These are phyloP conservation scores for Paramecium sexaurelia DNA, from an alignment of 73 alveolate genomes.

Conservation along the genomic window DNA sequence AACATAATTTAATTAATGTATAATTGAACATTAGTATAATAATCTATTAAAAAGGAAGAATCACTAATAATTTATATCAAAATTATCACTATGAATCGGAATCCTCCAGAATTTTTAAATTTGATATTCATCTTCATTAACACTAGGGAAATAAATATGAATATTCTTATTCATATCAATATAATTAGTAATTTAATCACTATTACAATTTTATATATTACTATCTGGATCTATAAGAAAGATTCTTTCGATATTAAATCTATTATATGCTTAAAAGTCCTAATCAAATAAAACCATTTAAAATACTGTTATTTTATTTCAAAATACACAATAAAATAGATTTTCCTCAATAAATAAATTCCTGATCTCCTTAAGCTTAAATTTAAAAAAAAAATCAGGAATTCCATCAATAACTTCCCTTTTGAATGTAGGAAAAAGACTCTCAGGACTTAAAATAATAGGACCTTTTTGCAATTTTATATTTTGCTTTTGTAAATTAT, in stretches of 20 bases:
- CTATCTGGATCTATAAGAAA: slow-evolving; percentile 82
- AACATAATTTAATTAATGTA: not conserved
- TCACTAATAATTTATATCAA: not conserved
- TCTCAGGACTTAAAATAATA: slow-evolving; percentile 94
- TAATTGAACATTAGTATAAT: not conserved
- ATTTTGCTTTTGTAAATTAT: slow-evolving; percentile 7
- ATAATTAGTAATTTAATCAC: slow-evolving; percentile 29
- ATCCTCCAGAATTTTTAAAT: not conserved
- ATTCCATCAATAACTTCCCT: slow-evolving; percentile 92
- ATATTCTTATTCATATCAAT: slow-evolving; percentile 17
- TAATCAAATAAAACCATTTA: not conserved
- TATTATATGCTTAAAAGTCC: slow-evolving; percentile 96
- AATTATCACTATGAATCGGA: not conserved
- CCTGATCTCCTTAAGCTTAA: slow-evolving; percentile 85
- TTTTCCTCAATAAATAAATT: slow-evolving; percentile 82
- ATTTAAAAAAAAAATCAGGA: slow-evolving; percentile 93
- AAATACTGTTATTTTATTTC: slow-evolving; percentile 88
- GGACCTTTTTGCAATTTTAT: slow-evolving; percentile 93
- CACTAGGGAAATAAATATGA: slow-evolving; percentile 38
- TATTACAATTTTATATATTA: slow-evolving; percentile 26
- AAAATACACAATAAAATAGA: slow-evolving; percentile 98
- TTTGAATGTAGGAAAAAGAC: slow-evolving; percentile 86
- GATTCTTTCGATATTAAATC: slow-evolving; percentile 83
- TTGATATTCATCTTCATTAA: not conserved
- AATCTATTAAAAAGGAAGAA: not conserved